phyloP scores from a whole-genome alignment of 768 basidiomycete species.

The Mycena maculata region DNA sequence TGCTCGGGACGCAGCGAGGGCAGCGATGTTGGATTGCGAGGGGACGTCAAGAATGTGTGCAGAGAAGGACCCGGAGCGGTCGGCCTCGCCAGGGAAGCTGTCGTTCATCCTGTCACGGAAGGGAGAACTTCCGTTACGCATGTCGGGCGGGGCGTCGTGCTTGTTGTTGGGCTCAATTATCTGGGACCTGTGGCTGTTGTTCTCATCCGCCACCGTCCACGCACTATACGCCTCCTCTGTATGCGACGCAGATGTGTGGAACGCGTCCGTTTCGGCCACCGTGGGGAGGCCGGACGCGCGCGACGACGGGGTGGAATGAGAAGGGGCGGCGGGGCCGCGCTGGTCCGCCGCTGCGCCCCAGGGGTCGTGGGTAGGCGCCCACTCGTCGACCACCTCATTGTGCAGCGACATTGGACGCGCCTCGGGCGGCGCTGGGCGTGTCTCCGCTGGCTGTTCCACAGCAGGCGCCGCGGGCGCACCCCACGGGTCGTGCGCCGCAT shows the following conservation, averaged over 20 bases:
- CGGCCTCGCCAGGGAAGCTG: constrained; percentile 1
- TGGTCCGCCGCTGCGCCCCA: constrained; percentile 14
- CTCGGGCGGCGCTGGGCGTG: not conserved
- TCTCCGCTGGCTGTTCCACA: not conserved
- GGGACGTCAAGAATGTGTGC: constrained; percentile 31
- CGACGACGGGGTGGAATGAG: not conserved
- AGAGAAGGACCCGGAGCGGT: constrained; percentile 25
- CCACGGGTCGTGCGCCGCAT: constrained; percentile 9
- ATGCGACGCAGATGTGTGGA: not conserved
- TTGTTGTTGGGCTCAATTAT: constrained; percentile 27
- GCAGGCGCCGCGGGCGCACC: not conserved
- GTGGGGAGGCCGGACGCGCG: constrained; percentile 9
- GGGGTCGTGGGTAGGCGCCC: constrained; percentile 22
- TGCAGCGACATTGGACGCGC: not conserved
- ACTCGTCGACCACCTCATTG: constrained; percentile 5
- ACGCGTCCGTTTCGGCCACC: not conserved
- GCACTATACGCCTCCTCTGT: constrained; percentile 19
- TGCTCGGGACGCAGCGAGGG: constrained; percentile 31
- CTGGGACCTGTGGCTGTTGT: constrained; percentile 13
- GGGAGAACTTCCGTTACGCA: constrained; percentile 16
- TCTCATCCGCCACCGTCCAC: constrained; percentile 19
- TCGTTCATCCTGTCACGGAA: constrained; percentile 34
- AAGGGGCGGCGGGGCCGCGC: not conserved
- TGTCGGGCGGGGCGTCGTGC: constrained; percentile 14
- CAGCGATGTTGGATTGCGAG: constrained; percentile 28